A percentile compares a stretch with the other conserved stretches of the same genome.
Evolutionary conservation across 495 filamentous ascomycete genomes (phyloP).

Genomic region (Podospora pseudopauciseta): DNA sequence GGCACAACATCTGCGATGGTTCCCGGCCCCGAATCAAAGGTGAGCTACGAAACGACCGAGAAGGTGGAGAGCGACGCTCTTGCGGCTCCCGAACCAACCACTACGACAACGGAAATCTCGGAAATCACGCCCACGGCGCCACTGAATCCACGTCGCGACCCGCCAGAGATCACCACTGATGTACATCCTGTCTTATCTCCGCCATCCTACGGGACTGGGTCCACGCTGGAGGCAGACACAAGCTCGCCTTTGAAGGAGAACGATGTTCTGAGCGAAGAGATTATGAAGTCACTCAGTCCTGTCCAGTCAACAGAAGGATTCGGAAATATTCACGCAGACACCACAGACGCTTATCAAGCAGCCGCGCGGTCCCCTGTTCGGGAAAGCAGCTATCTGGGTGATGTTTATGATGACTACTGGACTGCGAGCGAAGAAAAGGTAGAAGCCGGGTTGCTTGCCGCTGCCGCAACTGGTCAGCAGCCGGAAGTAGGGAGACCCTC

Average conservation of each 20-base stretch:
- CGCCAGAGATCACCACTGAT: constrained; percentile 17
- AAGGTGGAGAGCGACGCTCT: neutral
- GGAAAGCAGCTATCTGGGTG: constrained; percentile 46
- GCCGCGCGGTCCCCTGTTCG: constrained; percentile 23
- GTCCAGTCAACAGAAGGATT: constrained; percentile 18
- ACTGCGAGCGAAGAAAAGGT: constrained; percentile 28
- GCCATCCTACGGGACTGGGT: constrained; percentile 46
- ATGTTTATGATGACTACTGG: constrained; percentile 47
- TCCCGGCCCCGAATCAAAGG: neutral
- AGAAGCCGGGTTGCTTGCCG: constrained; percentile 3
- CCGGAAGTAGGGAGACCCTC: neutral
- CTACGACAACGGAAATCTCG: constrained; percentile 15
- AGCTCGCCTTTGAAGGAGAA: constrained; percentile 64
- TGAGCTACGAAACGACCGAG: neutral
- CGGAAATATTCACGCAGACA: constrained; percentile 8
- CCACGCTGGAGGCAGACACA: constrained; percentile 54
- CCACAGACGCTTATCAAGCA: constrained; percentile 24
- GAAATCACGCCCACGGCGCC: constrained; percentile 47
- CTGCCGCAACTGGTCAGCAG: neutral
- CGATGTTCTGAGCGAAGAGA: constrained; percentile 75
- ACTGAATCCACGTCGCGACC: constrained; percentile 41
- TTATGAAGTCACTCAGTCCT: constrained; percentile 70
- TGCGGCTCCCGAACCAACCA: constrained; percentile 20
- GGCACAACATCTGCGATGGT: constrained; percentile 9
- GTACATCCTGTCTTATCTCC: constrained; percentile 28